Evolutionary conservation across 1,284 basidiomycete species (phyloP), one percentile per base, ranked within the genome.

Genomic region (Moesziomyces sp.): DNA sequence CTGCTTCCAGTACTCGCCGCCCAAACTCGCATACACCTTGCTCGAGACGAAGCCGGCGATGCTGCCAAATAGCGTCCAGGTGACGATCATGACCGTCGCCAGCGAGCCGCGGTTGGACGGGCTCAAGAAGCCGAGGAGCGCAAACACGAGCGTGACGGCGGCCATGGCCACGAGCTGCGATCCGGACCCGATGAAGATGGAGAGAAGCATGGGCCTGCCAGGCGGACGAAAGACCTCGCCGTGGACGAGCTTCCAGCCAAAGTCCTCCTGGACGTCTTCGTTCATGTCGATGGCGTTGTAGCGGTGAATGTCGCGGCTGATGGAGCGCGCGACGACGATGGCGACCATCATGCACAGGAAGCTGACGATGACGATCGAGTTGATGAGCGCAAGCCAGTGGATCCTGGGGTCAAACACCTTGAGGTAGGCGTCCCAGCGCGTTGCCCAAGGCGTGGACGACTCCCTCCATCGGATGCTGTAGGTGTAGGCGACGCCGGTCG

Each of bases 181-280:
- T 21, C 96, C 96, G 75, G 94, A 97, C 10, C 96, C 96, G 26
- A 93, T 90, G 85, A 94, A 88, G 47, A 96, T 89, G 3, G 93
- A 91, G 7, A 99, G 86, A 13, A 92, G 79, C 88, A 95, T 90
- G 11, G 81, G 78, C 60, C 91, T 88, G 49, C 86, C 85, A 0
- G 96, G 96, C 5, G 91, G 87, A 30, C 96, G 90, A 88, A 97
- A 98, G 16, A 99, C 93, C 85, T 99, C 96, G 30, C 93, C 94
- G 78, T 97, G 94, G 11, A 98, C 90, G 19, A 96, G 88, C 82
- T 98, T 98, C 96, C 96, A 99, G 5, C 96, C 96, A 88, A 92
- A 97, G 80, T 99, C 96, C 46, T 97, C 94, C 86, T 97, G 94
- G 0, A 97, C 92, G 78, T 97, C 94, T 84, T 98, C 95, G 76